phyloP scores from a whole-genome alignment of 108 stramenopile genomes.

The Cyclotella distinguenda region DNA sequence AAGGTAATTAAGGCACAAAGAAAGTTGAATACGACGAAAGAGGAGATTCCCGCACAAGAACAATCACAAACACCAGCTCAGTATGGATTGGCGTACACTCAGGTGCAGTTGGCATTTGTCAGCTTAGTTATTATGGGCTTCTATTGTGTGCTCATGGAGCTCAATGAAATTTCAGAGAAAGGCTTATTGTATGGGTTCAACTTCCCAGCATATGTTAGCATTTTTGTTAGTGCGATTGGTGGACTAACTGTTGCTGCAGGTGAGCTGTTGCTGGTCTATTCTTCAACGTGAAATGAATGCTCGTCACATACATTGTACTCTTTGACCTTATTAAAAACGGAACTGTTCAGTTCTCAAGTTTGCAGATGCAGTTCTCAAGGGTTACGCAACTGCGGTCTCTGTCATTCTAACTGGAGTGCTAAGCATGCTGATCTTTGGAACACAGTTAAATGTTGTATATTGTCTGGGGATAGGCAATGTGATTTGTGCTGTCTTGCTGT shows the following conservation, averaged over 20 bases:
- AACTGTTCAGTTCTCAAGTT: constrained; percentile 63
- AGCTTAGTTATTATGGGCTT: constrained; percentile 66
- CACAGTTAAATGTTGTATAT: constrained; percentile 40
- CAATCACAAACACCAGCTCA: constrained; percentile 3
- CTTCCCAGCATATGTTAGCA: constrained; percentile 43
- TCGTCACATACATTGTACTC: no score
- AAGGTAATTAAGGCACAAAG: constrained; percentile 89
- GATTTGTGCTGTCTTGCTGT: constrained; percentile 36
- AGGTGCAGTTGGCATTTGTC: constrained; percentile 65
- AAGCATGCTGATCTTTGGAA: constrained; percentile 61
- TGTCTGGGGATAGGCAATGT: constrained; percentile 55
- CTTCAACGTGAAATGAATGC: no score
- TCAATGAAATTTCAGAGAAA: constrained; percentile 32
- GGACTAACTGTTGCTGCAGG: constrained; percentile 74
- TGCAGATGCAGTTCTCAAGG: constrained; percentile 94
- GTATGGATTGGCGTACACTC: constrained; percentile 55
- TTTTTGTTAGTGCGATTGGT: constrained; percentile 54
- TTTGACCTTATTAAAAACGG: neutral
- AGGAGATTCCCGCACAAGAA: constrained; percentile 9
- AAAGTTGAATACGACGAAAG: constrained; percentile 7
- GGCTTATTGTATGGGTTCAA: constrained; percentile 53
- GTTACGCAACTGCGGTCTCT: constrained; percentile 91
- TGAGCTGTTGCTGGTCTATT: constrained; percentile 19
- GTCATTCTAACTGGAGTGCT: constrained; percentile 83
- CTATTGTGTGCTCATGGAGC: constrained; percentile 46